phyloP scores from a whole-genome alignment of 306 rosid species.

The Acacia melanoxylon region DNA sequence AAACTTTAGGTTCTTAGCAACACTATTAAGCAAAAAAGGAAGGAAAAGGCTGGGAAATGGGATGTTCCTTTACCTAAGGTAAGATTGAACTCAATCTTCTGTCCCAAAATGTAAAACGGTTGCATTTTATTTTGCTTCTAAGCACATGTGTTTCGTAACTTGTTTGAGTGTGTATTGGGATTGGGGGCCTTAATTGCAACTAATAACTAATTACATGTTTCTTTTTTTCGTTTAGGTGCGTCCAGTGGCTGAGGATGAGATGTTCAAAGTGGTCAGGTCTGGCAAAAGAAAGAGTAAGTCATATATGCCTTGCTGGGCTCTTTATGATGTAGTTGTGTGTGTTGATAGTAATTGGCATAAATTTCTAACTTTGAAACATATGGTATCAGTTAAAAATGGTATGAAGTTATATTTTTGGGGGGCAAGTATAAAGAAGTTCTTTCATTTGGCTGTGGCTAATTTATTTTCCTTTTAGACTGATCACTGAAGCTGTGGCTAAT shows the following conservation, averaged over 20 bases:
- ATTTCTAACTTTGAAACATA: background rate
- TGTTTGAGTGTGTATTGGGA: background rate
- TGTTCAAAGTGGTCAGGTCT: constrained; percentile 72
- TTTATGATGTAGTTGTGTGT: background rate
- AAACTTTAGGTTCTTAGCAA: constrained; percentile 76
- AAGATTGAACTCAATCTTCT: background rate
- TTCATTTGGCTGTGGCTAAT: background rate
- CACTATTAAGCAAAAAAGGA: constrained; percentile 90
- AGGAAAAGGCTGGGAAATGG: constrained; percentile 98
- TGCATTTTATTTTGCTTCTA: background rate
- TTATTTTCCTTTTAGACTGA: background rate
- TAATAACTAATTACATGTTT: background rate
- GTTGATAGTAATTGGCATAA: no score
- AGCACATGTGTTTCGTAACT: background rate
- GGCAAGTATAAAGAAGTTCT: background rate
- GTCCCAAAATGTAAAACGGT: background rate
- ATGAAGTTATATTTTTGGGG: background rate
- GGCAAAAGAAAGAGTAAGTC: constrained; percentile 72
- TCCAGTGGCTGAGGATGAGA: constrained; percentile 81
- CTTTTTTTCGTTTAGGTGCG: constrained; percentile 46
- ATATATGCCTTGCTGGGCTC: background rate
- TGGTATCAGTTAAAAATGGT: background rate
- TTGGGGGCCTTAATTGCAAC: no score
- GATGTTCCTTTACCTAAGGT: constrained; percentile 96
- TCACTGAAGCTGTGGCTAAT: background rate